These are phyloP conservation scores for Podospora pseudoanserina DNA, from an alignment of 495 filamentous ascomycete species.

Conservation along the genomic window DNA sequence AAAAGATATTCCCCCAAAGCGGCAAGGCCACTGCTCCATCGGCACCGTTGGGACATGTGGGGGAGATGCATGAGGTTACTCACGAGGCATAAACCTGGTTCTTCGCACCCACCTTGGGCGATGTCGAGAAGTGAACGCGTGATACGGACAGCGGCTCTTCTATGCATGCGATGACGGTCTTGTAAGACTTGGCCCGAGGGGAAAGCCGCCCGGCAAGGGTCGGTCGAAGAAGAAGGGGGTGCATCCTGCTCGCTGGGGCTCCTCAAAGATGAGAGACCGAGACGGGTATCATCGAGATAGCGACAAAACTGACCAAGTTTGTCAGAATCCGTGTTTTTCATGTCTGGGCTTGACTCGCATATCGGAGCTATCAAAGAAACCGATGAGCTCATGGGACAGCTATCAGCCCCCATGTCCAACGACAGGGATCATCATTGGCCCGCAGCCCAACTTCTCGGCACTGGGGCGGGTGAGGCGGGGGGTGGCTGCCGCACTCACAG, in stretches of 20 bases:
- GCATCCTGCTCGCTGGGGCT: neutral
- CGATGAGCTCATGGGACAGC: neutral
- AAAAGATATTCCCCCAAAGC: neutral
- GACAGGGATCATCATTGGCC: neutral
- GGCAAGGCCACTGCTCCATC: neutral
- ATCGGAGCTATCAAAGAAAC: neutral
- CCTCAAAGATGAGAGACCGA: neutral
- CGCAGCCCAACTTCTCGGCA: slow-evolving; percentile 1
- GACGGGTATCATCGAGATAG: neutral
- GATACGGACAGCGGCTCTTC: slow-evolving; percentile 4
- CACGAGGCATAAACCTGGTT: slow-evolving; percentile 50
- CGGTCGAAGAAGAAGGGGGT: neutral
- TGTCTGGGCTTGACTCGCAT: neutral
- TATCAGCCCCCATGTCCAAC: neutral
- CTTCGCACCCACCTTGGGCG: slow-evolving; percentile 24
- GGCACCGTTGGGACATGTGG: neutral
- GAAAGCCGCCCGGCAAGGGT: neutral
- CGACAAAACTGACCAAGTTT: neutral
- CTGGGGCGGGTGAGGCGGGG: neutral
- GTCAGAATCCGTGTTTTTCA: neutral
- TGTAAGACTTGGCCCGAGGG: neutral
- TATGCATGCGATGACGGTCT: slow-evolving; percentile 4
- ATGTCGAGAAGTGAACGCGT: slow-evolving; percentile 30
- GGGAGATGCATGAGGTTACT: slow-evolving; percentile 20
- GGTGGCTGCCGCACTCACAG: neutral